phyloP scores from a whole-genome alignment of 2,329 filamentous ascomycete species.

The Truncatella angustata region DNA sequence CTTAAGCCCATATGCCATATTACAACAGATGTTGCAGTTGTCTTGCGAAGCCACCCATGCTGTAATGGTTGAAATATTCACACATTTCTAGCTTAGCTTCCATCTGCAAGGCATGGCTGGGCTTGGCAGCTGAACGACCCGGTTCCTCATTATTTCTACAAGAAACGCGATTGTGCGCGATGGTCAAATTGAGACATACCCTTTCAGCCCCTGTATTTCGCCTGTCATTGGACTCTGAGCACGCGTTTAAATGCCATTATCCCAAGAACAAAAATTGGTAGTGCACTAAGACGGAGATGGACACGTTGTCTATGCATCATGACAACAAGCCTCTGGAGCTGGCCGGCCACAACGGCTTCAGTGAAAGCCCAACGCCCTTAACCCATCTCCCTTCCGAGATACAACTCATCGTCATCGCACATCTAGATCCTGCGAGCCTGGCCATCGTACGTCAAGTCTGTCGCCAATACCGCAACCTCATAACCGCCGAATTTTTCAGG shows the following conservation, averaged over 20 bases:
- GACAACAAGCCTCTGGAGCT: neutral
- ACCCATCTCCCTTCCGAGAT: slow-evolving; percentile 23
- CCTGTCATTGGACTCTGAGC: too few relatives aligned
- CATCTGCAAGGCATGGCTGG: neutral
- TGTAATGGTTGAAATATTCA: too few relatives aligned
- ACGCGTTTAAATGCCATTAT: too few relatives aligned
- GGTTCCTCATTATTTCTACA: neutral
- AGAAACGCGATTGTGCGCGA: neutral
- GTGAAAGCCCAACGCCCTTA: neutral
- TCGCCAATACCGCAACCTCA: slow-evolving; percentile 21
- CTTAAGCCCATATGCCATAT: too few relatives aligned
- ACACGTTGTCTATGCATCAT: too few relatives aligned
- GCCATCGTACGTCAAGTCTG: slow-evolving; percentile 21
- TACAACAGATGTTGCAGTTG: too few relatives aligned
- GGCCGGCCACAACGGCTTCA: neutral
- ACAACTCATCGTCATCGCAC: slow-evolving; percentile 22
- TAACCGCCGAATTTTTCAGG: slow-evolving; percentile 23
- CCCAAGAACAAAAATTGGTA: too few relatives aligned
- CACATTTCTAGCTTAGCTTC: too few relatives aligned
- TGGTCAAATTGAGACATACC: neutral
- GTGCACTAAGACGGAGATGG: too few relatives aligned
- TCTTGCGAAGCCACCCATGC: too few relatives aligned
- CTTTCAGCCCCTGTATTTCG: too few relatives aligned
- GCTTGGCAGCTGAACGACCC: neutral
- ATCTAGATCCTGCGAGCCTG: slow-evolving; percentile 24